Percentiles rank a stretch among this genome's conserved stretches.
Conservation (phyloP, 768 basidiomycete genomes). For the Pulveroboletus sp. region DNA sequence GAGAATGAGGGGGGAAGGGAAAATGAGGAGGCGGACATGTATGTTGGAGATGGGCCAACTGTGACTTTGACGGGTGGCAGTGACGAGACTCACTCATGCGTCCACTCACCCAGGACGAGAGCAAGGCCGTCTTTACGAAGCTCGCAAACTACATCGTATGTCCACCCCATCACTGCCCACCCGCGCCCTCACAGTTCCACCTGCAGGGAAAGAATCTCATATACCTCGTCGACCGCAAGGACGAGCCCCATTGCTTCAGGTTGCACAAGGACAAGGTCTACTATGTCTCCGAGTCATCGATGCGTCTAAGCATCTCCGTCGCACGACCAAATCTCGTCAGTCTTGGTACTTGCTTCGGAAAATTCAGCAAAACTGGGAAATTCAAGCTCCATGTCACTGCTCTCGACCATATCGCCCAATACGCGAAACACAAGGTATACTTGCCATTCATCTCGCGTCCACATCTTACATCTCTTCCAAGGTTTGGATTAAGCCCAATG, state of each 20-base stretch:
- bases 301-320: constrained; percentile 88
- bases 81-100: constrained; percentile 52
- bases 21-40: constrained; percentile 51
- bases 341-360: constrained; percentile 95
- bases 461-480: constrained; percentile 26
- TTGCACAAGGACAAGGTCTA: constrained; percentile 92
- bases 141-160: constrained; percentile 94
- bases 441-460: not conserved
- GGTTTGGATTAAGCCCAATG: constrained; percentile 99
- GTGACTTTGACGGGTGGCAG: constrained; percentile 7
- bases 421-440: constrained; percentile 93
- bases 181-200: not conserved
- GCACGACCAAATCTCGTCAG: constrained; percentile 90
- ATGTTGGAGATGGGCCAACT: not conserved
- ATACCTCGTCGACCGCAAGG: constrained; percentile 89
- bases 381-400: constrained; percentile 96
- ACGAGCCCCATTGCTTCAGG: constrained; percentile 94
- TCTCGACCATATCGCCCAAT: constrained; percentile 89
- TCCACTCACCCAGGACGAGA: constrained; percentile 95
- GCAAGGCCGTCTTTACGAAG: constrained; percentile 93
- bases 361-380: constrained; percentile 95
- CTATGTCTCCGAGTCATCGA: constrained; percentile 93
- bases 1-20: constrained; percentile 61
- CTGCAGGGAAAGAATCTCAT: constrained; percentile 90
- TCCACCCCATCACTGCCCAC: not conserved